phyloP scores from a whole-genome alignment of 345 rosid genomes.

The Rhodamnia argentea region DNA sequence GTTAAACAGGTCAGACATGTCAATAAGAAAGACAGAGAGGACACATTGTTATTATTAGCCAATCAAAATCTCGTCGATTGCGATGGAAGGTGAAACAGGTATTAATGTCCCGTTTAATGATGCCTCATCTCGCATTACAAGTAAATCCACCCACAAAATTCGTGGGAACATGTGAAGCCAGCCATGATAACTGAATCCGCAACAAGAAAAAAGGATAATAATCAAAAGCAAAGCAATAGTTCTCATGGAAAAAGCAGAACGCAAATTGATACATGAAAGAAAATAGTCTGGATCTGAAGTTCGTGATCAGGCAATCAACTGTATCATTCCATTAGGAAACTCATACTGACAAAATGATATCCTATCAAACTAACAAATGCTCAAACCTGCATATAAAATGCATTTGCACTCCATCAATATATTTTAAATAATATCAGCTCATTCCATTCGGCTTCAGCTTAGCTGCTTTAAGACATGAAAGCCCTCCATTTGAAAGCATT shows the following conservation, averaged over 20 bases:
- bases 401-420: neutral
- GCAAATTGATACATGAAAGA: neutral
- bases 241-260: neutral
- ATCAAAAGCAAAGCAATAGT: neutral
- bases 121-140: neutral
- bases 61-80: neutral
- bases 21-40: neutral
- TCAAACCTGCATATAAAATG: neutral
- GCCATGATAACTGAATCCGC: neutral
- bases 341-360: neutral
- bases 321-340: neutral
- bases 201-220: neutral
- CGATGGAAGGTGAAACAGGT: neutral
- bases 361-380: neutral
- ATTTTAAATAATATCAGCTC: neutral
- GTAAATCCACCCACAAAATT: neutral
- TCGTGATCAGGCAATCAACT: neutral
- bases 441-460: neutral
- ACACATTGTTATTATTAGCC: neutral
- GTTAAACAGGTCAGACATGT: neutral
- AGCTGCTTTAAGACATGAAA: slow-evolving; percentile 46
- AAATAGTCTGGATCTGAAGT: neutral
- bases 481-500: slow-evolving; percentile 71
- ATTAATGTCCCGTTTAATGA: neutral
- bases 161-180: neutral